Evolutionary conservation across 129 eudicot species (phyloP), one percentile per base, ranked within the genome.

Genomic region (Mikania micrantha): DNA sequence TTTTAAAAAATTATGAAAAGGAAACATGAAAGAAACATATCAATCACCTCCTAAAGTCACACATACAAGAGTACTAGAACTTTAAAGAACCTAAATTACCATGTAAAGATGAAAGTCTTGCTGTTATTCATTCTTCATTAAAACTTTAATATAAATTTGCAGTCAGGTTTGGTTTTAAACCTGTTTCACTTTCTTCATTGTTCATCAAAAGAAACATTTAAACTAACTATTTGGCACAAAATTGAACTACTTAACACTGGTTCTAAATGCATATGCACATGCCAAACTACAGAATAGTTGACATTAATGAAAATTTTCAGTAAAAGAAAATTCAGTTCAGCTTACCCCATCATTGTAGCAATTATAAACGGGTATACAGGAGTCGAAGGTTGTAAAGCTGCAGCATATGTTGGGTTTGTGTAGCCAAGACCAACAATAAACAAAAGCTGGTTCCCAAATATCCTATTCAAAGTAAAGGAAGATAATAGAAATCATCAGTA

Each of bases 391-490:
- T 92, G 98, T 59, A 88, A 74, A 67, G 98, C 98, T 9, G 98
- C 95, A 71, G 98, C 98, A 70, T 92, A 92, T 28, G 91, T 84
- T 78, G 98, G 98, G 84, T 82, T 92, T 21, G 98, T 93, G 85
- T 86, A 93, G 78, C 98, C 91, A 69, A 93, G 90, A 66, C 98
- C 98, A 73, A 88, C 22, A 72, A 93, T 92, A 83, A 93, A 93
- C 86, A 93, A 83, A 71, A 93, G 96, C 71, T 93, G 98, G 78
- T 93, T 93, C 65, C 95, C 90, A 73, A 86, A 93, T 54, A 93
- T 84, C 80, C 98, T 93, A 78, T 29, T 52, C 12, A 72, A 83
- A 58, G 58, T 42, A 28, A 67, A 80, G 24, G 31, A 40, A 41
- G 7, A 48, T 44, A 9, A 38, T 53, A 56, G 56, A 59, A 44